Evolutionary conservation across 768 basidiomycete genomes (phyloP).

Genomic region (Phlebiopsis gigantea): DNA sequence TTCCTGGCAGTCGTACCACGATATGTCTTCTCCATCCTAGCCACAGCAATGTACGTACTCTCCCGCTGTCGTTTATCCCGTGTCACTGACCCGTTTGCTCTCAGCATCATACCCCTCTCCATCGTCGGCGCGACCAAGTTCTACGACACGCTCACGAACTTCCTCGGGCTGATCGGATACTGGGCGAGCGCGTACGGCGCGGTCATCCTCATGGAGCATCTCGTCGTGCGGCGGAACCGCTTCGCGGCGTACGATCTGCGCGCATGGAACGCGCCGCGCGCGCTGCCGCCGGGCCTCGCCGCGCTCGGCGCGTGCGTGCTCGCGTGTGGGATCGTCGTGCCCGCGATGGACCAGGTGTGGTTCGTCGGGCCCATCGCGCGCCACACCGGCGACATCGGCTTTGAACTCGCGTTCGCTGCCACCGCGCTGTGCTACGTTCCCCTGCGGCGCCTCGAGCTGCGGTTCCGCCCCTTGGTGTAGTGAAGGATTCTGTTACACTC

Average conservation of each 20-base stretch:
- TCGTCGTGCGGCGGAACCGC: constrained; percentile 51
- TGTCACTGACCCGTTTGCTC: background rate
- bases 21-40: constrained; percentile 63
- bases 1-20: constrained; percentile 53
- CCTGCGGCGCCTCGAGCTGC: constrained; percentile 36
- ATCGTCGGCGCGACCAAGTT: constrained; percentile 68
- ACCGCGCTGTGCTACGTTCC: constrained; percentile 47
- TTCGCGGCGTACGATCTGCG: constrained; percentile 44
- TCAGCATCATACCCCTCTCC: constrained; percentile 59
- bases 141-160: constrained; percentile 55
- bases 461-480: constrained; percentile 20
- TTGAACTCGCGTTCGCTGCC: constrained; percentile 52
- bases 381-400: constrained; percentile 65
- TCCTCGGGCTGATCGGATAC: constrained; percentile 58
- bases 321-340: constrained; percentile 52
- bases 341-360: constrained; percentile 69
- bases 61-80: background rate
- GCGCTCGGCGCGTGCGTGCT: constrained; percentile 47
- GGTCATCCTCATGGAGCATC: constrained; percentile 61
- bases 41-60: constrained; percentile 55
- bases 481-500: too few species aligned
- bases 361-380: constrained; percentile 64
- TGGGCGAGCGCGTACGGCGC: constrained; percentile 46
- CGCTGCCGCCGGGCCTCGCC: constrained; percentile 59
- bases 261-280: constrained; percentile 47